Percentiles rank a stretch among this genome's conserved stretches.
Conservation (phyloP, 106 monocot species). For the Acanthochlamys bracteata region DNA sequence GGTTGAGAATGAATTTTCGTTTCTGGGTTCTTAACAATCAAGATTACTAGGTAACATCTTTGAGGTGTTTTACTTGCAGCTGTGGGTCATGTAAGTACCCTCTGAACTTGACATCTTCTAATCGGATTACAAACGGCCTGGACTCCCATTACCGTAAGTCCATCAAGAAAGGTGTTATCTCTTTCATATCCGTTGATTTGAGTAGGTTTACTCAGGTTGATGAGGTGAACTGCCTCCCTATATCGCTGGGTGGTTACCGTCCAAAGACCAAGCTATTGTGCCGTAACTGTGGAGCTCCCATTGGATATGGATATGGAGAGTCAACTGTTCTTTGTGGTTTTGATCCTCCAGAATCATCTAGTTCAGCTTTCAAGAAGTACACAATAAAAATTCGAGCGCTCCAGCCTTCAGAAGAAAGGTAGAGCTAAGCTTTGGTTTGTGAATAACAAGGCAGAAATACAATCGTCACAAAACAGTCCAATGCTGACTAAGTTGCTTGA, state of each 20-base stretch:
- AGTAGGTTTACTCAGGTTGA: conserved; percentile 67
- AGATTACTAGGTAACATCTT: background rate
- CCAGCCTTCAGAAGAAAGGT: conserved; percentile 27
- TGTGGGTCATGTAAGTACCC: conserved; percentile 58
- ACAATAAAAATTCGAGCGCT: conserved; percentile 47
- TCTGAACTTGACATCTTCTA: conserved; percentile 60
- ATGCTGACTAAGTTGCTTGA: conserved; percentile 20
- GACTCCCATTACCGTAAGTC: conserved; percentile 30
- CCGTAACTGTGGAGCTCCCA: conserved; percentile 42
- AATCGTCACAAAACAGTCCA: background rate
- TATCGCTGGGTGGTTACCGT: conserved; percentile 25
- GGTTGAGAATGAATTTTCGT: background rate
- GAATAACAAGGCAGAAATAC: background rate
- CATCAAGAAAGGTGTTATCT: conserved; percentile 45
- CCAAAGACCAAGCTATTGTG: conserved; percentile 67
- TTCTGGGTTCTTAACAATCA: background rate
- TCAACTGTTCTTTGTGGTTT: conserved; percentile 35
- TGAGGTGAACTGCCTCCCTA: conserved; percentile 41
- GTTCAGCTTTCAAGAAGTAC: conserved; percentile 33
- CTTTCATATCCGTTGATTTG: conserved; percentile 47
- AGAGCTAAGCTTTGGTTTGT: background rate
- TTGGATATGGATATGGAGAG: conserved; percentile 36
- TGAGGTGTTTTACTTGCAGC: conserved; percentile 24
- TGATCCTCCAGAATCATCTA: conserved; percentile 17
- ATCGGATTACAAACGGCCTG: conserved; percentile 31